Evolutionary conservation across 2,329 filamentous ascomycete species (phyloP), one percentile per base, ranked within the genome.

Genomic region (Talaromyces sp.): DNA sequence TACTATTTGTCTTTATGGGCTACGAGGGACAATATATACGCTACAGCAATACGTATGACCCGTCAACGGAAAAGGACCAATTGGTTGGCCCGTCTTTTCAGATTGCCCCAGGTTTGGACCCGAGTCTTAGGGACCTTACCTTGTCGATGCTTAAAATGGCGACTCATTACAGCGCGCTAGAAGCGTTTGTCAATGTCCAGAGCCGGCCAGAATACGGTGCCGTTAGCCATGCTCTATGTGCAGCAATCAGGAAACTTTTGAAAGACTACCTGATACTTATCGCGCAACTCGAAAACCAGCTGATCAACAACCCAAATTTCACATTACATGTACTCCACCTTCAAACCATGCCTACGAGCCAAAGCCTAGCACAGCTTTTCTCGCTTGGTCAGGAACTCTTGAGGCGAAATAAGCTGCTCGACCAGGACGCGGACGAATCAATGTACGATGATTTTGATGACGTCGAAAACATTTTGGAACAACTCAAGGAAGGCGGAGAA

Each of bases 21-120:
- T 96, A 92, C 65, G 95, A 99, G 76, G 95, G 95, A n/a, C 92
- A 96, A 73, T 98, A 98, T 72, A 90, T 99, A 63, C 89, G 91
- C 59, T 98, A 91, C 71, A 84, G 84, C 61, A 89, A 91, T 66
- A 84, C 85, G 9, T 98, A 96, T 73, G 88, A 96, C 67, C 91
- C 93, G 0, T 79, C 83, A 3, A 86, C 91, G 56, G 95, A 99
- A 77, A 91, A 93, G 69, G 91, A 96, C 69, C 87, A 93, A 14
- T 80, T 99, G 55, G 84, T 88, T 6, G 95, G 95, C 0, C 95
- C 95, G 1, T 79, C 82, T 10, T 98, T 92, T 76, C 87, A 86
- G 64, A 87, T 97, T 63, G 79, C 90, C 7, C 84, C 89, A 0
- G 93, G 93, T 1, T 82, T 99, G 50, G 95, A 99, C 70, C 93